Evolutionary conservation across 306 rosid species (phyloP).

Genomic region (Erythrophleum fordii): DNA sequence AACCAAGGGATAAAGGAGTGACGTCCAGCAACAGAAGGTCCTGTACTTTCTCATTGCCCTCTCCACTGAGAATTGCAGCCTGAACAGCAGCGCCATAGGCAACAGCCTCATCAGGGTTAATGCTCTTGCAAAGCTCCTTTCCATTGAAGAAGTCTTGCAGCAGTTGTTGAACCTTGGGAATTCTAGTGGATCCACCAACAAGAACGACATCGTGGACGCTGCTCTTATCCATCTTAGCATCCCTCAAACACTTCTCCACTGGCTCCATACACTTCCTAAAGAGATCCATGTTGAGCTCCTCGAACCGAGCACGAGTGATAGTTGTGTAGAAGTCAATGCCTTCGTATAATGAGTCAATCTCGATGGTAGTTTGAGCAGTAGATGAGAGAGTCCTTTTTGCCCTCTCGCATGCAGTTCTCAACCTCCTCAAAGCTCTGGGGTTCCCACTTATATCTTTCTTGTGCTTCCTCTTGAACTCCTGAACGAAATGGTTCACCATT

Average conservation of each 20-base stretch:
- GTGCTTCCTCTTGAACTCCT: constrained; percentile 60
- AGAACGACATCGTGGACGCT: constrained; percentile 60
- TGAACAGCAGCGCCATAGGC: constrained; percentile 69
- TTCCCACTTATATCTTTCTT: constrained; percentile 60
- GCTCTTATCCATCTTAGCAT: constrained; percentile 64
- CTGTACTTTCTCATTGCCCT: constrained; percentile 62
- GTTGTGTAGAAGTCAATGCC: constrained; percentile 60
- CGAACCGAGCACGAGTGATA: constrained; percentile 58
- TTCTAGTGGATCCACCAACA: constrained; percentile 65
- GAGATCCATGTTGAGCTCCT: constrained; percentile 63
- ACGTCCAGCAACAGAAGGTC: constrained; percentile 63
- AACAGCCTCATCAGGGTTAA: constrained; percentile 64
- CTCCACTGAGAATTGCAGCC: constrained; percentile 63
- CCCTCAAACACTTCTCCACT: constrained; percentile 59
- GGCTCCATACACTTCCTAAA: constrained; percentile 64
- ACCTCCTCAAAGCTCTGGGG: constrained; percentile 55
- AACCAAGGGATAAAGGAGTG: constrained; percentile 58
- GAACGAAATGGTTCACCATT: constrained; percentile 66
- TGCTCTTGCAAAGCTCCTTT: constrained; percentile 64
- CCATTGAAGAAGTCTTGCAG: constrained; percentile 63
- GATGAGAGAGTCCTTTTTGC: constrained; percentile 65
- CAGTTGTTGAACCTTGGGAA: constrained; percentile 60
- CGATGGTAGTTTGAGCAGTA: constrained; percentile 58
- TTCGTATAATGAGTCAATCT: constrained; percentile 57
- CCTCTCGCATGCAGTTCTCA: constrained; percentile 65